Evolutionary conservation across 2,329 filamentous ascomycete genomes (phyloP), one percentile per base, ranked within the genome.

Genomic region (Cercospora sesami): DNA sequence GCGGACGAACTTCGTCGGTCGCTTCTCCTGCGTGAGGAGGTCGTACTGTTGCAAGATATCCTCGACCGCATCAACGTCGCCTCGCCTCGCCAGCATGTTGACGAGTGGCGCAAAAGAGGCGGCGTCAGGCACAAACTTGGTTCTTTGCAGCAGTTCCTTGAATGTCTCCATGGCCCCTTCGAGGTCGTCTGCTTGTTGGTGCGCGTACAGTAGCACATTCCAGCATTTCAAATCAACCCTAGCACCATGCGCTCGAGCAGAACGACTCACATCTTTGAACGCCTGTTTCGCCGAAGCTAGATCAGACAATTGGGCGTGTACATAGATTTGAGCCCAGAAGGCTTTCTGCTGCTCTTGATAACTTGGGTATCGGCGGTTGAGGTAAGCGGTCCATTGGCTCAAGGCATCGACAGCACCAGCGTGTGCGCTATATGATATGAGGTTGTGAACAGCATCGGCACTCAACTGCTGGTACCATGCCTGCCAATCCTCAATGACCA

Each of bases 131-230:
- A 78, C 74, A 3, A 87, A 33, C 6, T 67, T 36, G 8, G 81
- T 74, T 69, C 77, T 73, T 72, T 83, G 70, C 3, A 86, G 67
- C 76, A 95, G 84, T 9, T 84, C 80, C 18, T 88, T 83, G 73
- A 96, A 93, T 60, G 85, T 84, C 6, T 82, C 76, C 66, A 92
- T 81, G 12, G 89, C 90, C 5, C 87, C 86, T n/a, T 87, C 82
- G 53, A 91, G 85, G 75, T 95, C 88, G 59, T 87, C 84, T 0
- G 86, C 85, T 72, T 87, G 88, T 18, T 85, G 84, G 78, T 93
- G 86, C 2, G 90, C 89, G 74, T 90, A 87, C 57, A 98, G 82
- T 30, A 97, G 79, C 23, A 89, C 88, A 75, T 96, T 96, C 90
- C 91, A 96, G 70, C 86, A 87, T 39, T 83, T 77, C 1, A 85